phyloP scores from a whole-genome alignment of 331 rosid genomes.

The Quercus lobata region DNA sequence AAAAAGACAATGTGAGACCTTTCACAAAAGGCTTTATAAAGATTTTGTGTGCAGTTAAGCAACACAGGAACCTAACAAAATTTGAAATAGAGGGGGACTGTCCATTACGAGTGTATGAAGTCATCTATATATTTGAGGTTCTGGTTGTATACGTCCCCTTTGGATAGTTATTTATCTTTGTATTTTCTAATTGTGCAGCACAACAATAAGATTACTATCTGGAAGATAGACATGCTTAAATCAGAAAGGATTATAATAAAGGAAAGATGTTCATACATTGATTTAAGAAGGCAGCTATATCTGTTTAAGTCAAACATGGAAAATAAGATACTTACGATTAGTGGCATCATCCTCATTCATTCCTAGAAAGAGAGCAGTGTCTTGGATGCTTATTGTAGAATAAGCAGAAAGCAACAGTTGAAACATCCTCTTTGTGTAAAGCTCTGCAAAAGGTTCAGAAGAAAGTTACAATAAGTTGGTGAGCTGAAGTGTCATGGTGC shows the following conservation, averaged over 20 bases:
- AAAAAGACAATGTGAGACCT: background rate
- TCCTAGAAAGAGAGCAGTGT: conserved; percentile 67
- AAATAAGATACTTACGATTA: conserved; percentile 52
- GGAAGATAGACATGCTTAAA: background rate
- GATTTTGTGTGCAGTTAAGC: too few species aligned
- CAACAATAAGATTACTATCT: background rate
- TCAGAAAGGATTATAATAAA: conserved; percentile 3
- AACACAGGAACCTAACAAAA: too few species aligned
- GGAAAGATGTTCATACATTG: background rate
- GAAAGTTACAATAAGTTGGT: background rate
- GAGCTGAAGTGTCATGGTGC: background rate
- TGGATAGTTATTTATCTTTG: background rate
- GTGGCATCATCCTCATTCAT: conserved; percentile 66
- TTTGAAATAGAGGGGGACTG: too few species aligned
- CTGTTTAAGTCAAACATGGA: background rate
- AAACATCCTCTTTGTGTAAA: conserved; percentile 42
- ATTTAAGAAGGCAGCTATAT: background rate
- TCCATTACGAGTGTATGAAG: background rate
- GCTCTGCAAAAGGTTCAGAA: conserved; percentile 37
- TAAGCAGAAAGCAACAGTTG: conserved; percentile 75
- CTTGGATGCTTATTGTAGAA: conserved; percentile 73
- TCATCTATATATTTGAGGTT: background rate
- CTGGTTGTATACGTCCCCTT: background rate
- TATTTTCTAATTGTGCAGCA: background rate
- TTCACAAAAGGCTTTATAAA: too few species aligned